These are phyloP conservation scores for Melanopsichium pennsylvanicum DNA, from an alignment of 1,284 basidiomycete genomes.

Conservation along the genomic window DNA sequence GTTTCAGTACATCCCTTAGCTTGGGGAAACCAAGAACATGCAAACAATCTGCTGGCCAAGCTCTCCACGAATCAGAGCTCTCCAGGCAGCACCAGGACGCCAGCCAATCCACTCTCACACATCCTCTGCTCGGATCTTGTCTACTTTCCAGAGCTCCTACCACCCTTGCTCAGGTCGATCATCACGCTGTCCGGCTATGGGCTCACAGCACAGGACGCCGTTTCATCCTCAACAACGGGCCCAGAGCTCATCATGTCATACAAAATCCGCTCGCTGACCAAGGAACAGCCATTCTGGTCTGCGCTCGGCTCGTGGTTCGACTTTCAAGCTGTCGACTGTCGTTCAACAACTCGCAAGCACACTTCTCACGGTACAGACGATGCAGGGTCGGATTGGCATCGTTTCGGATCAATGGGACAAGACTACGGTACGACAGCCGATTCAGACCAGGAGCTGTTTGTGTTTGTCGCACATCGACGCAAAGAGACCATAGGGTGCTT, in stretches of 20 bases:
- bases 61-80: too few species aligned
- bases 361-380: not conserved
- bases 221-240: not conserved
- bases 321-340: constrained; percentile 71
- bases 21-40: constrained; percentile 54
- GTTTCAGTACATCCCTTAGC: constrained; percentile 43
- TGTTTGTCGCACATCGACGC: constrained; percentile 52
- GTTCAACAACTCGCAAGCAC: not conserved
- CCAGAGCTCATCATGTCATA: constrained; percentile 67
- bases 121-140: constrained; percentile 64
- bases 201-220: not conserved
- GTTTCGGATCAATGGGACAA: constrained; percentile 18
- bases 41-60: constrained; percentile 16
- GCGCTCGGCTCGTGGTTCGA: constrained; percentile 83
- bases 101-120: constrained; percentile 41
- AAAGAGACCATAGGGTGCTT: constrained; percentile 34
- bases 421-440: constrained; percentile 24
- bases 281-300: constrained; percentile 81
- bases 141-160: constrained; percentile 63
- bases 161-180: constrained; percentile 58
- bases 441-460: constrained; percentile 50
- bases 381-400: constrained; percentile 15
- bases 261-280: constrained; percentile 78
- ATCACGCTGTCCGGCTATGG: constrained; percentile 43
- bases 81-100: not conserved